A percentile compares a stretch with the other conserved stretches of the same genome.
phyloP scores from a whole-genome alignment of 2,329 filamentous ascomycete species.

The Aspergillus neoniger region DNA sequence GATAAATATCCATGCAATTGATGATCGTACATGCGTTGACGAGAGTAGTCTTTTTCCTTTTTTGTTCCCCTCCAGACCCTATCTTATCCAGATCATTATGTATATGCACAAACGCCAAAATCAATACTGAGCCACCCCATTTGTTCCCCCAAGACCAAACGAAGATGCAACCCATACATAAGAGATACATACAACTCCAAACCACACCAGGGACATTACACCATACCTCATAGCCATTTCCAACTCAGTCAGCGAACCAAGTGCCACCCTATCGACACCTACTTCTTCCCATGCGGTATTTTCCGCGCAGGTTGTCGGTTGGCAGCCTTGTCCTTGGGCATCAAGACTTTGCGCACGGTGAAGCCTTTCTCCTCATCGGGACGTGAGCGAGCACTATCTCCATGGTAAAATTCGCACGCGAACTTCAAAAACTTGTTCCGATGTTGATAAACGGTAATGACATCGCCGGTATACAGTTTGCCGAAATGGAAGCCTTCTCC shows the following conservation, averaged over 20 bases:
- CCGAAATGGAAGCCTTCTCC: conserved; percentile 60
- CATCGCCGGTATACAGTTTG: conserved; percentile 73
- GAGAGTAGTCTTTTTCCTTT: background rate
- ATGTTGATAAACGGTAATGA: conserved; percentile 68
- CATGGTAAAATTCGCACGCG: conserved; percentile 49
- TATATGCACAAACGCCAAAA: background rate
- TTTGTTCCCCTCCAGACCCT: background rate
- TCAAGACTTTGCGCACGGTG: conserved; percentile 40
- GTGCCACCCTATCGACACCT: background rate
- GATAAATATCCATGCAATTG: background rate
- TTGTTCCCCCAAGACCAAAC: background rate
- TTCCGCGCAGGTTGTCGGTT: conserved; percentile 31
- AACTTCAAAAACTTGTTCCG: conserved; percentile 44
- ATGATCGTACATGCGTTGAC: background rate
- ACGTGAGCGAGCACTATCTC: conserved; percentile 45
- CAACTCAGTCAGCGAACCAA: background rate
- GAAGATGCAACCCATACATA: background rate
- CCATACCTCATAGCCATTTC: background rate
- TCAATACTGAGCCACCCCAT: background rate
- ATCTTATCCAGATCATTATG: background rate
- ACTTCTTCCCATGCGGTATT: conserved; percentile 19
- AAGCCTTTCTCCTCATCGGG: conserved; percentile 46
- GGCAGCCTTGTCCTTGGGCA: conserved; percentile 29
- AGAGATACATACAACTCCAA: background rate
- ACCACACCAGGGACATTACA: background rate